Evolutionary conservation across 2,329 filamentous ascomycete genomes (phyloP).

Genomic region (Penicillium sp.): DNA sequence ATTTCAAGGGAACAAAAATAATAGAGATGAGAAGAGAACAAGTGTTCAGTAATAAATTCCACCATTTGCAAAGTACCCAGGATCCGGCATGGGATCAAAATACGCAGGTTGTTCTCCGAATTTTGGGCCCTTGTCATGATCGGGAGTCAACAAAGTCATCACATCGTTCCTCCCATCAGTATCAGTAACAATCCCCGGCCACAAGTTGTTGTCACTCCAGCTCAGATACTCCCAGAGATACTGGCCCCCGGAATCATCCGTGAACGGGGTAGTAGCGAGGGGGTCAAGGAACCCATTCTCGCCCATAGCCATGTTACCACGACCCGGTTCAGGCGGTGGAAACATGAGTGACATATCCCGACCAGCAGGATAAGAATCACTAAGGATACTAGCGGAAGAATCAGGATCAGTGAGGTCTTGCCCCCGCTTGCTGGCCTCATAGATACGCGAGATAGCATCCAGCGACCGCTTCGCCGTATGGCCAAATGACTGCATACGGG

Average conservation of each 20-base stretch:
- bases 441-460: conserved; percentile 64
- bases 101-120: conserved; percentile 20
- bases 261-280: conserved; percentile 23
- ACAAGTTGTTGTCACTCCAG: conserved; percentile 40
- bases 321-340: conserved; percentile 20
- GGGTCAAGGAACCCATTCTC: conserved; percentile 29
- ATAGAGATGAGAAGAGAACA: not conserved
- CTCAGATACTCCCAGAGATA: conserved; percentile 42
- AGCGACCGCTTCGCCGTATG: conserved; percentile 62
- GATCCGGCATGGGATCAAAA: conserved; percentile 27
- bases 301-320: conserved; percentile 17
- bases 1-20: not conserved
- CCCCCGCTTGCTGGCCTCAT: conserved; percentile 53
- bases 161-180: conserved; percentile 25
- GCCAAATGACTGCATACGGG: conserved; percentile 64
- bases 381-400: conserved; percentile 12
- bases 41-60: conserved; percentile 27
- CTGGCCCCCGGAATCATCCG: conserved; percentile 33
- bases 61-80: conserved; percentile 28
- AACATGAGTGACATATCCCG: conserved; percentile 19
- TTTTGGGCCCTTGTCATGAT: conserved; percentile 30
- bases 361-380: conserved; percentile 16
- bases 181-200: conserved; percentile 29
- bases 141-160: conserved; percentile 26
- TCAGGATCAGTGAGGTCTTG: conserved; percentile 15